phyloP scores from a whole-genome alignment of 2,329 filamentous ascomycete genomes.

The Penicillium sp. region DNA sequence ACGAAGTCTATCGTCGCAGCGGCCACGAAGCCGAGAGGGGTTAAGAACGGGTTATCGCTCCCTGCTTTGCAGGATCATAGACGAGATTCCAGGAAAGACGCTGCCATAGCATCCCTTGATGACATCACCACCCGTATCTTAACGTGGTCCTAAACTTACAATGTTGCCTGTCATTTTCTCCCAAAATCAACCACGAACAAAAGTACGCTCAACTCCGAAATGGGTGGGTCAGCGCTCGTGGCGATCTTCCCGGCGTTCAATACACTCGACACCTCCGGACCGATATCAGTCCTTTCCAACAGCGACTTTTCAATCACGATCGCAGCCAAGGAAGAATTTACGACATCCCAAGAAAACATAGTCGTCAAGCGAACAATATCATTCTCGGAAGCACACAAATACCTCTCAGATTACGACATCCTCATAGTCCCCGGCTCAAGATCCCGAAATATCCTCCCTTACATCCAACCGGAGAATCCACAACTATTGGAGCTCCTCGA shows the following conservation, averaged over 20 bases:
- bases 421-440: no score
- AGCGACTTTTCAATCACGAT: background rate
- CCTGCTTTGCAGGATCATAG: no score
- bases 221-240: background rate
- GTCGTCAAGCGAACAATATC: no score
- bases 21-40: no score
- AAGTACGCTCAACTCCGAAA: background rate
- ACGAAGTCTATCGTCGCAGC: no score
- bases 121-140: background rate
- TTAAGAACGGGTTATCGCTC: no score
- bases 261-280: background rate
- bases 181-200: background rate
- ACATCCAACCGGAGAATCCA: no score
- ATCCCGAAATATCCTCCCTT: no score
- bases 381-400: no score
- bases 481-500: no score
- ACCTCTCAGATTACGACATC: no score
- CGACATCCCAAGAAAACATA: background rate
- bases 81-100: background rate
- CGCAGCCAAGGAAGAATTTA: background rate
- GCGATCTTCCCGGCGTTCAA: conserved; percentile 1
- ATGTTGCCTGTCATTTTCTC: background rate
- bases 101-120: background rate
- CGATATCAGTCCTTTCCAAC: conserved; percentile 1
- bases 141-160: background rate